Evolutionary conservation across 2,329 filamentous ascomycete genomes (phyloP).

Genomic region (Alternaria infectoria): DNA sequence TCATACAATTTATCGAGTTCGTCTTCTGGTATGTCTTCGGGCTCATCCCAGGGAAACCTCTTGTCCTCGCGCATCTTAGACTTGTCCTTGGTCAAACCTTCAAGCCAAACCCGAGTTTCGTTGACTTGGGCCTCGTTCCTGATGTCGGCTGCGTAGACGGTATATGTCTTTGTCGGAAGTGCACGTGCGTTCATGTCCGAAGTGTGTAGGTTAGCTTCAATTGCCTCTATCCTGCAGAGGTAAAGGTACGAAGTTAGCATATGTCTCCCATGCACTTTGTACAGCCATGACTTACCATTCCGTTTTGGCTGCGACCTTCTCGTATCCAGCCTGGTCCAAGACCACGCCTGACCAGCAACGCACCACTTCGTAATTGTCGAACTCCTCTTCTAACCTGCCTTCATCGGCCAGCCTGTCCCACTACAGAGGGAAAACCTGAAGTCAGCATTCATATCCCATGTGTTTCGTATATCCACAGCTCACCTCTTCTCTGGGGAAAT

Average conservation of each 20-base stretch:
- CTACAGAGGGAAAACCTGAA: neutral
- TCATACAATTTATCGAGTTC: neutral
- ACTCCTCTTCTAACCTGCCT: neutral
- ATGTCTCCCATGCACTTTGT: neutral
- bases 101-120: neutral
- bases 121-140: neutral
- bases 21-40: neutral
- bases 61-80: neutral
- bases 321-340: neutral
- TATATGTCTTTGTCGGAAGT: neutral
- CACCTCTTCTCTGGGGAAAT: neutral
- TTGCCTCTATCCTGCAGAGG: neutral
- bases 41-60: neutral
- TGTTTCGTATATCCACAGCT: neutral
- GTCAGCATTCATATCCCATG: neutral
- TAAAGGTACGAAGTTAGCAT: neutral
- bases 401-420: neutral
- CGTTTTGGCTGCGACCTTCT: neutral
- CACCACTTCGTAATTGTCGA: neutral
- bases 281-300: neutral
- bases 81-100: neutral
- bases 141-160: neutral
- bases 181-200: neutral
- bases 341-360: neutral
- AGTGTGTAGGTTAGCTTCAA: neutral